Conservation (phyloP, 306 rosid genomes). For the Quercus mongolica region DNA sequence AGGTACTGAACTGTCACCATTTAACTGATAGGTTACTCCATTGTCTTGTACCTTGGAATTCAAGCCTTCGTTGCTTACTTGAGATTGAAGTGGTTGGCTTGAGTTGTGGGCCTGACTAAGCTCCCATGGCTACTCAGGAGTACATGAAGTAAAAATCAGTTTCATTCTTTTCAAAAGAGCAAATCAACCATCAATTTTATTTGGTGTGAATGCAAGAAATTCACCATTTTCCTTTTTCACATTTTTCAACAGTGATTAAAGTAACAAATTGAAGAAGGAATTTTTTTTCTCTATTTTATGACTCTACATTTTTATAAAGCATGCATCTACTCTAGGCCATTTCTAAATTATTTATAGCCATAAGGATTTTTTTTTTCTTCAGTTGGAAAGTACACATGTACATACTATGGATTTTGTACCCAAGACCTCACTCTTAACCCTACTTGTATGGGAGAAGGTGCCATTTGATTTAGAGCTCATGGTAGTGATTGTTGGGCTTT, state of each 20-base stretch:
- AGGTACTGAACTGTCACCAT: constrained; percentile 49
- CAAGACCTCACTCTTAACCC: no score
- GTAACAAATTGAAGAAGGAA: neutral
- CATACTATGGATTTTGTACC: no score
- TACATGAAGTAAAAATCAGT: constrained; percentile 32
- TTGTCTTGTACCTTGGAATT: constrained; percentile 37
- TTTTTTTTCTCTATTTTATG: neutral
- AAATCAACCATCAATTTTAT: constrained; percentile 15
- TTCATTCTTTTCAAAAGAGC: neutral
- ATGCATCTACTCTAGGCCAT: neutral
- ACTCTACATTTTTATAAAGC: neutral
- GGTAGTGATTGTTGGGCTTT: no score
- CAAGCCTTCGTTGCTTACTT: constrained; percentile 40
- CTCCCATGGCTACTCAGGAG: constrained; percentile 83
- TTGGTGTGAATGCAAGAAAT: constrained; percentile 15
- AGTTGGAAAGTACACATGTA: no score
- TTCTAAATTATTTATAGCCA: neutral
- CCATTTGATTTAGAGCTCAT: no score
- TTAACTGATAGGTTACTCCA: constrained; percentile 34
- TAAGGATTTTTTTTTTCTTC: neutral
- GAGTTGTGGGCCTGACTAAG: constrained; percentile 48
- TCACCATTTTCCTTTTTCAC: neutral
- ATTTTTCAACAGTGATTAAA: neutral
- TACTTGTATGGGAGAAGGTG: no score
- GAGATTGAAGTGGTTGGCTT: constrained; percentile 46